Percentiles rank a stretch among this genome's conserved stretches.
Evolutionary conservation across 345 rosid species (phyloP).

Genomic region (Euphorbia peplus): DNA sequence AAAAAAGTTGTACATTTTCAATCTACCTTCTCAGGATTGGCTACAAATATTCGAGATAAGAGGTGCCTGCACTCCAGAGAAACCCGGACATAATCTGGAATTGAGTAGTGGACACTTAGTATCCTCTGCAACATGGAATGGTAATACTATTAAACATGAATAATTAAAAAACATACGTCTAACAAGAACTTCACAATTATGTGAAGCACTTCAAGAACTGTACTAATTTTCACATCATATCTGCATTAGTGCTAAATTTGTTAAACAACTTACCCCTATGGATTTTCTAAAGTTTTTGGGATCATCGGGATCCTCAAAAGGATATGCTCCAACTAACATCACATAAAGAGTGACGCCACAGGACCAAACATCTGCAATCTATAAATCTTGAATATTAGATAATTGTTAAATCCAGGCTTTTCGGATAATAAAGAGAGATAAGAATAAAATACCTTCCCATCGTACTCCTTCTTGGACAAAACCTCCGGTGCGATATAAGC

Average conservation of each 20-base stretch:
- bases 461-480: slow-evolving; percentile 65
- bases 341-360: slow-evolving; percentile 27
- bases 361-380: slow-evolving; percentile 29
- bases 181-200: too few species aligned
- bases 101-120: slow-evolving; percentile 17
- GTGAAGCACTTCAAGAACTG: too few species aligned
- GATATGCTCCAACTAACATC: slow-evolving; percentile 25
- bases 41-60: slow-evolving; percentile 27
- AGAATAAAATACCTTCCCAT: slow-evolving; percentile 67
- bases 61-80: slow-evolving; percentile 26
- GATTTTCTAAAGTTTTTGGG: slow-evolving; percentile 26
- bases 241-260: not conserved
- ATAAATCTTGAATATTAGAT: slow-evolving; percentile 13
- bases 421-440: too few species aligned
- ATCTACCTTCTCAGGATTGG: slow-evolving; percentile 25
- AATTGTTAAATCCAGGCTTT: too few species aligned
- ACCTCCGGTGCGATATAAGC: slow-evolving; percentile 94
- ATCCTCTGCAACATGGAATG: slow-evolving; percentile 17
- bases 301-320: slow-evolving; percentile 28
- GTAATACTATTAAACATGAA: too few species aligned
- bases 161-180: too few species aligned
- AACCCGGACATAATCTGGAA: slow-evolving; percentile 23
- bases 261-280: slow-evolving; percentile 16
- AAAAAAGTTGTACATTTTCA: too few species aligned
- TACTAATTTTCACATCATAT: not conserved